Percentiles rank a stretch among this genome's conserved stretches.
Conservation (phyloP, 2,329 filamentous ascomycete genomes). For the Penicillium frequentans region DNA sequence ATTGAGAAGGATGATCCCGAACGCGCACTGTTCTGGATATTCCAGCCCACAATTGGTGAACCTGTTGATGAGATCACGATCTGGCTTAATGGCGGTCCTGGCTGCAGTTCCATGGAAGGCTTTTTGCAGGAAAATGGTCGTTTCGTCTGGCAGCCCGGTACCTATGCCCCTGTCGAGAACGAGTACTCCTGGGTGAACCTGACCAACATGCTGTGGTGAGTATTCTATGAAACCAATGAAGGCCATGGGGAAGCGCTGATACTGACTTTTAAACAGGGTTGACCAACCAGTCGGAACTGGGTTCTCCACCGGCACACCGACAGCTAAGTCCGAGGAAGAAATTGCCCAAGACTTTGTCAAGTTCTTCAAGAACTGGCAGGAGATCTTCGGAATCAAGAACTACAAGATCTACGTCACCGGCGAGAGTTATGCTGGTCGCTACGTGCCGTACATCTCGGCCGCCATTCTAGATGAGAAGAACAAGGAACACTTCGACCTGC, state of each 20-base stretch:
- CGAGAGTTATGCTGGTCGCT: constrained; percentile 70
- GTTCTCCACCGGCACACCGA: constrained; percentile 66
- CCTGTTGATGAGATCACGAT: constrained; percentile 46
- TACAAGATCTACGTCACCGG: constrained; percentile 74
- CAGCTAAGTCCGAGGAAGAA: constrained; percentile 66
- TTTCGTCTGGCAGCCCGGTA: constrained; percentile 70
- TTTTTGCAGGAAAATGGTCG: constrained; percentile 77
- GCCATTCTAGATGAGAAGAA: constrained; percentile 71
- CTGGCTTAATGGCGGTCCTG: constrained; percentile 56
- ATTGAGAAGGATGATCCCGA: constrained; percentile 52
- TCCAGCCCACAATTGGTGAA: constrained; percentile 46
- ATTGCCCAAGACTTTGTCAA: constrained; percentile 70
- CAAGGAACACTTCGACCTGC: constrained; percentile 66
- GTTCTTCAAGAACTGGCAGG: constrained; percentile 77
- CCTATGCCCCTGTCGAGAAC: constrained; percentile 63
- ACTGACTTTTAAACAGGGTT: constrained; percentile 19
- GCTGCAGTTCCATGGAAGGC: constrained; percentile 63
- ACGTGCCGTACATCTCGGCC: constrained; percentile 71
- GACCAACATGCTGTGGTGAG: constrained; percentile 75
- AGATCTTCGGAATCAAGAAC: constrained; percentile 66
- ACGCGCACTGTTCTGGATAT: constrained; percentile 49
- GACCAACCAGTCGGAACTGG: constrained; percentile 59
- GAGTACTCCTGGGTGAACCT: constrained; percentile 73
- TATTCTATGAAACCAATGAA: background rate
- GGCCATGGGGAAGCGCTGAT: background rate